A percentile compares a stretch with the other conserved stretches of the same genome.
phyloP scores from a whole-genome alignment of 352 stramenopile genomes.

The Phytophthora pini region DNA sequence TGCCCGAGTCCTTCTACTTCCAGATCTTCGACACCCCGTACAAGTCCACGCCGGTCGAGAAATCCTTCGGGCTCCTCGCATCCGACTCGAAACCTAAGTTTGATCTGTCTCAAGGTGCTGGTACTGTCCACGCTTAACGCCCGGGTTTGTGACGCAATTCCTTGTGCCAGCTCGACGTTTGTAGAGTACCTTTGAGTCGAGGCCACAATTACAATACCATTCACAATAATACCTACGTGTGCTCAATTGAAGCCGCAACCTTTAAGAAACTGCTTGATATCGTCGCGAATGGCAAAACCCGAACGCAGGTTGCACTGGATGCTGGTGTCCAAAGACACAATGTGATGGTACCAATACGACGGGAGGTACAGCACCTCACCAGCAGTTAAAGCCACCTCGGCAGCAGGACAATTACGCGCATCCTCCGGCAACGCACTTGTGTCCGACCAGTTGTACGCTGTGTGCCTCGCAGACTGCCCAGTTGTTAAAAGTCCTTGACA shows the following conservation, averaged over 20 bases:
- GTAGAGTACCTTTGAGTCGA: constrained; percentile 28
- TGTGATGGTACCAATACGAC: constrained; percentile 96
- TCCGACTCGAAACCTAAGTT: constrained; percentile 39
- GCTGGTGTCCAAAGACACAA: constrained; percentile 94
- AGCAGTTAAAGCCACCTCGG: constrained; percentile 91
- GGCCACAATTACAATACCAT: constrained; percentile 14
- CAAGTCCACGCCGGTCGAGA: constrained; percentile 49
- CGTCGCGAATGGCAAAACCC: constrained; percentile 42
- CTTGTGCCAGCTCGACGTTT: constrained; percentile 22
- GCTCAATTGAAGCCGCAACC: constrained; percentile 41
- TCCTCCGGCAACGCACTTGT: constrained; percentile 33
- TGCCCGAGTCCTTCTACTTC: constrained; percentile 67
- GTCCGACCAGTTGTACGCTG: constrained; percentile 92
- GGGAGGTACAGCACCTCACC: constrained; percentile 96
- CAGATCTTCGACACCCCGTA: constrained; percentile 72
- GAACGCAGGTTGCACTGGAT: constrained; percentile 95
- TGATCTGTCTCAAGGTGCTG: constrained; percentile 2
- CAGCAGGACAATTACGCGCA: constrained; percentile 61
- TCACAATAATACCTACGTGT: constrained; percentile 20
- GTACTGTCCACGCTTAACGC: constrained; percentile 7
- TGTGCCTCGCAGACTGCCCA: constrained; percentile 90
- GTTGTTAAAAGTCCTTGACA: constrained; percentile 79
- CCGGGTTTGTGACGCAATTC: neutral
- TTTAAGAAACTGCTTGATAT: constrained; percentile 44
- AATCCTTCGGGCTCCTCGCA: constrained; percentile 55